Percentiles rank a stretch among this genome's conserved stretches.
These are phyloP conservation scores for Amniculicola lignicola DNA, from an alignment of 495 filamentous ascomycete genomes.

Conservation along the genomic window DNA sequence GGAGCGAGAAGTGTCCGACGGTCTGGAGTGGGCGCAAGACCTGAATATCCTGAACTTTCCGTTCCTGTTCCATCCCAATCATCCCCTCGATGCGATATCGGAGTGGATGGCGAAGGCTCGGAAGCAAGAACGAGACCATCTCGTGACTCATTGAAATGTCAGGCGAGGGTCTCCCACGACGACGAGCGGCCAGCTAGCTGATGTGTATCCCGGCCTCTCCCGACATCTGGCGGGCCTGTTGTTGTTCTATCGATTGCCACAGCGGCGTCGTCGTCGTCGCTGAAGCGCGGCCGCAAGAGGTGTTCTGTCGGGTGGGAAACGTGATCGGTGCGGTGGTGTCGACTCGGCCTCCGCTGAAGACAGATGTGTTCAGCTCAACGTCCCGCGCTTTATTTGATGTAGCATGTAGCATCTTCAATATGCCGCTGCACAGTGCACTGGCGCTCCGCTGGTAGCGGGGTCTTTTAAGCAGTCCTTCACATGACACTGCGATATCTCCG, in stretches of 20 bases:
- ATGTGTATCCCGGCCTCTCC: slow-evolving; percentile 25
- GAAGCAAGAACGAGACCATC: slow-evolving; percentile 14
- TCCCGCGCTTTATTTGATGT: slow-evolving; percentile 4
- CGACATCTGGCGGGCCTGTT: slow-evolving; percentile 6
- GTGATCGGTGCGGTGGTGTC: too few species aligned
- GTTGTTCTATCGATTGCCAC: slow-evolving; percentile 5
- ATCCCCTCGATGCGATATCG: slow-evolving; percentile 29
- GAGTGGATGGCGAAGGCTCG: slow-evolving; percentile 1
- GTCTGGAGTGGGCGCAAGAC: too few species aligned
- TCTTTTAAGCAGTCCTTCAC: slow-evolving; percentile 19
- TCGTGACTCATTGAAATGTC: slow-evolving; percentile 35
- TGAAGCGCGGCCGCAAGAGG: too few species aligned
- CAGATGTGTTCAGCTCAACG: too few species aligned
- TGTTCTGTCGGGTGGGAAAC: too few species aligned
- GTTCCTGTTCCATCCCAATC: slow-evolving; percentile 2
- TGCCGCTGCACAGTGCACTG: slow-evolving; percentile 2
- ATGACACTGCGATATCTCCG: slow-evolving; percentile 7
- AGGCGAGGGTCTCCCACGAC: slow-evolving; percentile 1
- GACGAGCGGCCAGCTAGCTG: slow-evolving; percentile 7
- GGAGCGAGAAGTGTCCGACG: too few species aligned
- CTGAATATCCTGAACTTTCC: slow-evolving; percentile 28
- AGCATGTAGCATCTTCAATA: too few species aligned
- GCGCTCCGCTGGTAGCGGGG: slow-evolving; percentile 24
- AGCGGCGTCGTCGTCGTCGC: slow-evolving; percentile 10
- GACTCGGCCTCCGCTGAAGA: too few species aligned